Evolutionary conservation across 805 yeast species (phyloP), one percentile per base, ranked within the genome.

Genomic region (Candida rishiriensis): DNA sequence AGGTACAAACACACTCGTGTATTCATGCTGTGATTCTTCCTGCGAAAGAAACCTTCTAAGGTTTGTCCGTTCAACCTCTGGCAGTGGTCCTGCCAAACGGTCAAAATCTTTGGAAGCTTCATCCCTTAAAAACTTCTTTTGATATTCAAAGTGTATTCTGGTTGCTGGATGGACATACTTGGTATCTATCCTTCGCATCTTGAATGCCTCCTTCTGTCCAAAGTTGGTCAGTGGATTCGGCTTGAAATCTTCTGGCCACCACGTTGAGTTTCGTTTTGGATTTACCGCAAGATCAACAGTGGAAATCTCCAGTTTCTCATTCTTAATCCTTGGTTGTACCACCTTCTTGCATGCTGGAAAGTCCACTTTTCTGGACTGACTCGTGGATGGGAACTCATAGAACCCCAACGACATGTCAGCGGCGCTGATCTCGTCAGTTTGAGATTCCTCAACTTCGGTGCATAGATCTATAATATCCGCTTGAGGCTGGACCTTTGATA

Each of bases 201-300:
- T 50, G 37, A 57, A 54, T 11, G 61, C 55, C 10, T 44, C 36
- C 13, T 29, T 40, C 21, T 38, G 35, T 1, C 59, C 56, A 38
- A 55, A 54, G 32, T 55, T 54, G 8, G 47, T 43, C 8, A 30
- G 41, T 10, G 66, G 62, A 42, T 66, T 66, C 3, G 61, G 59
- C 33, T 53, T 54, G 52, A 67, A 67, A 41, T 67, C 70, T 43
- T 65, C 70, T 2, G 66, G 61, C 48, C 58, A 63, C 71, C 71
- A 66, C 6, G 52, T 49, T 10, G 62, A 40, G 4, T 53, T 44
- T 2, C 57, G 45, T 10, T 30, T 28, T 3, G 68, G 68, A 44
- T 66, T 56, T 3, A 10, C 16, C 2, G 64, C 49, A 3, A 64
- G 41, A 41, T 66, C 60, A 5, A 61, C 12, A 9, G 7, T 21